Base-by-base conservation (phyloP, 2,329 filamentous ascomycete species). In the Anisogramma anomala region DNA sequence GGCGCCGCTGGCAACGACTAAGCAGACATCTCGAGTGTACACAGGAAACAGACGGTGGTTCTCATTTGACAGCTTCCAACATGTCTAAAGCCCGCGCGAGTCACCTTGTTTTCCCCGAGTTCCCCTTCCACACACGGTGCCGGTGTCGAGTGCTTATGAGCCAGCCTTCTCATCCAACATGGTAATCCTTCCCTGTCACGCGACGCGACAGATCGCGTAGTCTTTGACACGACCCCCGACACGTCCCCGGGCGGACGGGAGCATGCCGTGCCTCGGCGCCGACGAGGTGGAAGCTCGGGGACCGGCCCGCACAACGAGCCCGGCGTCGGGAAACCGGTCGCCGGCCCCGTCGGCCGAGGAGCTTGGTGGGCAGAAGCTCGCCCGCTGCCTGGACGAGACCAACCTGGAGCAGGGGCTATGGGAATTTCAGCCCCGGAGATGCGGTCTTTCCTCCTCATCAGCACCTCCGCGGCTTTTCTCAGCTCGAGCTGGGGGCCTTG, bases 261-360 rank as follows among this genome's bases (percentile, higher is more conserved):
- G 43, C 67, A 71, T 43, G 64, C 57, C n/a, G 64, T 58, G 13
- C n/a, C 63, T 78, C 2, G 60, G 58, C 8, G 54, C 59, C 1
- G 57, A 74, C 41, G 73, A 74, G 42, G 56, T 79, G 26, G 77
- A 79, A 54, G 63, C 81, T n/a, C n/a, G n/a, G 77, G 78, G 3
- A 79, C 77, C 17, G 77, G 78, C 0, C 75, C 75, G 11, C 78
- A 82, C 54, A 80, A 80, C 52, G 77, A 82, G 55, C 77, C 77
- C 0, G 77, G 71, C 0, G 71, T 75, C 51, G 65, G 63, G 52
- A 74, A 73, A 55, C 52, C 78, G n/a, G 14, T 69, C 68, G 0
- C 76, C 71, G 0, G 62, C 58, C 0, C 71, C 69, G 3, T 60
- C 67, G 7, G 60, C 68, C 1, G 56, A 65, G 19, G 68, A 66